These are phyloP conservation scores for Tagetes patula DNA, from an alignment of 129 eudicot genomes.

Conservation along the genomic window DNA sequence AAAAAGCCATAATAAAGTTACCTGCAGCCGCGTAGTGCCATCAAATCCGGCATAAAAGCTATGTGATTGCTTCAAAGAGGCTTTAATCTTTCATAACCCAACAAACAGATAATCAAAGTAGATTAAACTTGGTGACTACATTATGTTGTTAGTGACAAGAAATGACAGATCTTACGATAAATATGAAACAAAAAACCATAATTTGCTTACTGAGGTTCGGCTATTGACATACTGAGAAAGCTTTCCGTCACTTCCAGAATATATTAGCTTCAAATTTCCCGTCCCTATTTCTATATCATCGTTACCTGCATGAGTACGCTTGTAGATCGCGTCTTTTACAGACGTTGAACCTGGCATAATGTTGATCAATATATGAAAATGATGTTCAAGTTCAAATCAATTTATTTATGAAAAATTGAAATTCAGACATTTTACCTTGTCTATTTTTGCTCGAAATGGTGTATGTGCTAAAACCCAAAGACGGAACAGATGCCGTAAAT, in stretches of 20 bases:
- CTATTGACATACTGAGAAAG: conserved; percentile 59
- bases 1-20: background rate
- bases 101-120: conserved; percentile 9
- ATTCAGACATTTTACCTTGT: conserved; percentile 27
- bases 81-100: conserved; percentile 48
- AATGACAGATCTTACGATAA: background rate
- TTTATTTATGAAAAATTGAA: background rate
- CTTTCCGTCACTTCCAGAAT: conserved; percentile 64
- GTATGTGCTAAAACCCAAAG: conserved; percentile 87
- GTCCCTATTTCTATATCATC: conserved; percentile 59
- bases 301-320: conserved; percentile 34
- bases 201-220: conserved; percentile 56
- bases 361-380: background rate
- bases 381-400: background rate
- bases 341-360: conserved; percentile 47
- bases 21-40: conserved; percentile 63
- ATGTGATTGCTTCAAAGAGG: conserved; percentile 65
- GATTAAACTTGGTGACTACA: background rate
- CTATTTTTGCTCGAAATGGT: conserved; percentile 44
- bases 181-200: background rate
- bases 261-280: conserved; percentile 67
- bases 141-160: background rate
- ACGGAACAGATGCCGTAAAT: conserved; percentile 73
- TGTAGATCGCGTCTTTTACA: conserved; percentile 35
- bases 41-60: conserved; percentile 63